phyloP scores from a whole-genome alignment of 352 stramenopile species.

The Globisporangium paddicum region DNA sequence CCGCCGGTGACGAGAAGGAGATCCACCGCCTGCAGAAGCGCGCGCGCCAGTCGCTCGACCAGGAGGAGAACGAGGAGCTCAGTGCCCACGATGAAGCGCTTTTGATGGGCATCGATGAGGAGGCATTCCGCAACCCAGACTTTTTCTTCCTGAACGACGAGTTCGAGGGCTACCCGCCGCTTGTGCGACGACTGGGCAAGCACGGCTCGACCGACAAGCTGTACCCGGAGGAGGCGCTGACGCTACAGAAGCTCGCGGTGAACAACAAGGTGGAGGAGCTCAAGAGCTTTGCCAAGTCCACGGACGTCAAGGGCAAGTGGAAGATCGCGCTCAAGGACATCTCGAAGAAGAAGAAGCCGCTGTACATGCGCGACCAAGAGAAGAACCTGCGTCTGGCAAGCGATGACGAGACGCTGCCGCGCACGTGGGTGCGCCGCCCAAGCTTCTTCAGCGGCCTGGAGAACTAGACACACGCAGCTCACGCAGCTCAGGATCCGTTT shows the following conservation, averaged over 20 bases:
- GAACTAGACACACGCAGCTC: conserved; percentile 21
- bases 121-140: conserved; percentile 75
- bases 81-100: conserved; percentile 50
- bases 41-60: conserved; percentile 34
- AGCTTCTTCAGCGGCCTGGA: conserved; percentile 69
- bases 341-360: conserved; percentile 72
- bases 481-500: not conserved
- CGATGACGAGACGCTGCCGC: conserved; percentile 69
- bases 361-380: conserved; percentile 59
- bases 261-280: conserved; percentile 71
- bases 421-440: conserved; percentile 78
- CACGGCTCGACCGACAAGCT: conserved; percentile 78
- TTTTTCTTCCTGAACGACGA: conserved; percentile 86
- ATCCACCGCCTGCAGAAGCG: conserved; percentile 51
- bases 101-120: conserved; percentile 57
- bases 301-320: conserved; percentile 53
- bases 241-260: conserved; percentile 60
- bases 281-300: conserved; percentile 77
- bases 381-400: conserved; percentile 60
- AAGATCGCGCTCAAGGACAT: conserved; percentile 82
- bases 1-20: conserved; percentile 54
- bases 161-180: conserved; percentile 72
- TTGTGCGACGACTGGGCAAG: conserved; percentile 78
- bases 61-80: conserved; percentile 50
- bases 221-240: conserved; percentile 70